Base-by-base conservation (phyloP, 1,284 basidiomycete species). In the Entoloma clypeatum region DNA sequence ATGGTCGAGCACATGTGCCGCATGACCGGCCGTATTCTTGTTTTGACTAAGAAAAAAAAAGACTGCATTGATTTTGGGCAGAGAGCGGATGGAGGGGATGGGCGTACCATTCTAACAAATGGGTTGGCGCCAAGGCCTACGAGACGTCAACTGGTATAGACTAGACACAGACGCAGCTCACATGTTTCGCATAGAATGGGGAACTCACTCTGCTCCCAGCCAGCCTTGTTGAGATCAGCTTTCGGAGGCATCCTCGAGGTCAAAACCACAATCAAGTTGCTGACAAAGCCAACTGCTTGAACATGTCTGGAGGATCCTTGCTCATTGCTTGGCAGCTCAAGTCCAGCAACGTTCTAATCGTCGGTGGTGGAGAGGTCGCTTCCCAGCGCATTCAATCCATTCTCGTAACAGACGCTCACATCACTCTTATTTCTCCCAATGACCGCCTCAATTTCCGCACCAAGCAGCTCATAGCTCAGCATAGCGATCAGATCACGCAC, bases 11-110 rank as follows among this genome's bases (percentile, higher is more conserved):
- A 59, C 96, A 99, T 47, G 96, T 90, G 44, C 91, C 92, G 67
- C 96, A 99, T 39, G 93, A 92, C 33, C 90, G 81, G 7, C 93
- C 96, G 52, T 89, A 93, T 58, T 93, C 86, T 75, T 99, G 95
- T 65, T 98, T 97, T 10, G 90, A 92, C 95, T 88, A 40, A 11
- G 41, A 25, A n/a, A n/a, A n/a, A n/a, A n/a, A n/a, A n/a, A n/a
- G n/a, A n/a, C n/a, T n/a, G n/a, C n/a, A 16, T 24, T 26, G 19
- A 19, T n/a, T 28, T 40, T 23, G 44, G n/a, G 42, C 7, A 23
- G 23, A 27, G 7, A 31, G 19, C 16, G 36, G 11, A 41, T 22
- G 24, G 11, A 7, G 17, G 26, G 28, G 34, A 23, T 31, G 19
- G 47, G 67, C 74, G 48, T 52, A 91, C 91, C 92, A 93, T 94